Evolutionary conservation across 192 early-diverging fungal species (phyloP).

Genomic region (Rhizoclosmatium sp.): DNA sequence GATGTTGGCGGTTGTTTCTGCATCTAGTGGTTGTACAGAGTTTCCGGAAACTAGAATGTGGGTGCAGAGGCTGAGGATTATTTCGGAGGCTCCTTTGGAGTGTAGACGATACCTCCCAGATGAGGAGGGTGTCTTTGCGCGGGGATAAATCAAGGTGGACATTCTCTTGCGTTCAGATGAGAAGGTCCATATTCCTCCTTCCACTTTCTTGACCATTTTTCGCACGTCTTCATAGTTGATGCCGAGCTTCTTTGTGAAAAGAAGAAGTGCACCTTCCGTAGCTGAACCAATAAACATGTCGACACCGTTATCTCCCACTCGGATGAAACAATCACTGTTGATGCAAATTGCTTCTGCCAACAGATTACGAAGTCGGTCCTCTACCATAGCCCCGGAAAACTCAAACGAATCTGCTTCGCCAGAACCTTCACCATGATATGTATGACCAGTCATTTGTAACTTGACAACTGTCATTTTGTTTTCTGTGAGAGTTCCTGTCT

Average conservation of each 20-base stretch:
- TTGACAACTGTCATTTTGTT: constrained; percentile 71
- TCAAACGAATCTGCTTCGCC: constrained; percentile 53
- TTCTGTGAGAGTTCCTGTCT: constrained; percentile 69
- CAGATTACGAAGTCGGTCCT: constrained; percentile 40
- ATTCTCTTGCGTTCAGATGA: constrained; percentile 65
- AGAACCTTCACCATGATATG: constrained; percentile 63
- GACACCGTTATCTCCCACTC: constrained; percentile 46
- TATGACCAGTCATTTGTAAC: constrained; percentile 49
- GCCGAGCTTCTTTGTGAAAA: constrained; percentile 57
- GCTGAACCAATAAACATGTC: constrained; percentile 65
- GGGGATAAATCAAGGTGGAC: constrained; percentile 56
- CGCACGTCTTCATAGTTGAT: constrained; percentile 55
- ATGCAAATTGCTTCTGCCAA: constrained; percentile 56
- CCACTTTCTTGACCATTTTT: constrained; percentile 46
- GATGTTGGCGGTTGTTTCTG: constrained; percentile 39
- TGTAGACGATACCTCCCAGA: constrained; percentile 53
- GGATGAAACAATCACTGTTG: constrained; percentile 68
- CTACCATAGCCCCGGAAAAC: constrained; percentile 50
- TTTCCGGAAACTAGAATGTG: constrained; percentile 50
- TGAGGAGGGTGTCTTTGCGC: constrained; percentile 11
- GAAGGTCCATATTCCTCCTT: constrained; percentile 65
- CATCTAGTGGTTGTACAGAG: constrained; percentile 16
- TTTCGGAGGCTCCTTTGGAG: constrained; percentile 68
- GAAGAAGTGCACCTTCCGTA: constrained; percentile 66
- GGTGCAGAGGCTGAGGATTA: constrained; percentile 61